Conservation (phyloP, 1,139 yeast species). For the Lodderomyces oxycetoniae region DNA sequence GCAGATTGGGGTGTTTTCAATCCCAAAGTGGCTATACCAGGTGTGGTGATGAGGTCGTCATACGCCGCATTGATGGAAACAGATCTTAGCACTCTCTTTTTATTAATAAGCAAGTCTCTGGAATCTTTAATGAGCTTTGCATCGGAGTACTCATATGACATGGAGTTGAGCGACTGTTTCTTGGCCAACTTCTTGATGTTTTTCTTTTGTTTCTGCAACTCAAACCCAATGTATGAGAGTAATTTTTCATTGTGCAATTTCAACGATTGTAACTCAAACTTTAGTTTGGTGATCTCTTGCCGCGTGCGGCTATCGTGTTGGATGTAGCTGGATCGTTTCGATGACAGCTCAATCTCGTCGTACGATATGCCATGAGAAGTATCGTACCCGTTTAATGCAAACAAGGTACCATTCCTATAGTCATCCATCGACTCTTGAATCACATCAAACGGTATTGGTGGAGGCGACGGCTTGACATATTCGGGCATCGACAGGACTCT, state of each 20-base stretch:
- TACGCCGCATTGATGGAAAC: conserved; percentile 42
- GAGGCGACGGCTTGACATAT: conserved; percentile 13
- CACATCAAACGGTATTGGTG: conserved; percentile 3
- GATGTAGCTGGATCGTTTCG: conserved; percentile 34
- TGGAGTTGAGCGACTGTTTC: conserved; percentile 25
- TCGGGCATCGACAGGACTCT: conserved; percentile 33
- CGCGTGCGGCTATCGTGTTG: conserved; percentile 34
- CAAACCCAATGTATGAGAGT: conserved; percentile 54
- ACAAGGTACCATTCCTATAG: conserved; percentile 12
- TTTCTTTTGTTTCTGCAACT: conserved; percentile 47
- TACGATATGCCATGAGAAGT: conserved; percentile 1
- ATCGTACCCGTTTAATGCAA: conserved; percentile 13
- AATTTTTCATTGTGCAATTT: conserved; percentile 54
- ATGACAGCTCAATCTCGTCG: conserved; percentile 17
- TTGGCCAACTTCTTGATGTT: conserved; percentile 40
- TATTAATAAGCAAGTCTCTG: conserved; percentile 38
- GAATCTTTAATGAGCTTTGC: conserved; percentile 47
- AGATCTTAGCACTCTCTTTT: conserved; percentile 42
- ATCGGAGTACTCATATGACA: conserved; percentile 48
- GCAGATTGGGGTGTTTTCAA: conserved; percentile 1
- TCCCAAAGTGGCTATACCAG: conserved; percentile 4
- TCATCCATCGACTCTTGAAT: conserved; percentile 9
- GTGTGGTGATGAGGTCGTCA: conserved; percentile 3
- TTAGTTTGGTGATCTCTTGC: conserved; percentile 49
- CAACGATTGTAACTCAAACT: conserved; percentile 51